phyloP scores from a whole-genome alignment of 495 filamentous ascomycete species.

The Parmelia sp. region DNA sequence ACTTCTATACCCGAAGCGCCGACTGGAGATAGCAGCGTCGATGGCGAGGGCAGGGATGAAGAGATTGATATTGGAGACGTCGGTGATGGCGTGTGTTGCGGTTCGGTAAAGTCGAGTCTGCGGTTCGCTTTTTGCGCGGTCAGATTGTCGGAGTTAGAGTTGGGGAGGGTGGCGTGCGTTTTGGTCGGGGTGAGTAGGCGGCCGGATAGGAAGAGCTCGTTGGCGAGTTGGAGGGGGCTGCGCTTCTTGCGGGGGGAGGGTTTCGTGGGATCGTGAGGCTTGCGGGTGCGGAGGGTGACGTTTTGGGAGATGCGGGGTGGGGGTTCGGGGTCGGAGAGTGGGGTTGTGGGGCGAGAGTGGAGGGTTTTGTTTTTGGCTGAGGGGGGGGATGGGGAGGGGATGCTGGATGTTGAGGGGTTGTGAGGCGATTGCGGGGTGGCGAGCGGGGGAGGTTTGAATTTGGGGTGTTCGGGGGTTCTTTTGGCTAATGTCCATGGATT shows the following conservation, averaged over 20 bases:
- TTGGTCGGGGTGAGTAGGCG: slow-evolving; percentile 1
- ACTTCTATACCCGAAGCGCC: background rate
- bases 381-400: background rate
- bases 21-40: slow-evolving; percentile 13
- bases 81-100: background rate
- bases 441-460: too few species aligned
- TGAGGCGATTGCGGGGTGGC: too few species aligned
- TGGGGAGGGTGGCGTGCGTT: too few species aligned
- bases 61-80: background rate
- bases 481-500: slow-evolving; percentile 25
- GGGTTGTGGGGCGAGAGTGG: slow-evolving; percentile 11
- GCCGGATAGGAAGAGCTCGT: background rate
- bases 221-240: slow-evolving; percentile 12
- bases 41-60: slow-evolving; percentile 20
- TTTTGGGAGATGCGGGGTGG: background rate
- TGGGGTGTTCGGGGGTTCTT: slow-evolving; percentile 19
- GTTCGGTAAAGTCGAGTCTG: slow-evolving; percentile 13
- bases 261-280: background rate
- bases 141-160: background rate
- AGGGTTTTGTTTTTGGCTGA: slow-evolving; percentile 15
- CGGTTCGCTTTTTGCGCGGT: slow-evolving; percentile 15
- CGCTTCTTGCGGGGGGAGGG: slow-evolving; percentile 19
- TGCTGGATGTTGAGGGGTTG: background rate
- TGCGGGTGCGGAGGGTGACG: background rate
- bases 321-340: slow-evolving; percentile 3